These are phyloP conservation scores for Tolypocladium guangdongense DNA, from an alignment of 2,329 filamentous ascomycete species.

Conservation along the genomic window DNA sequence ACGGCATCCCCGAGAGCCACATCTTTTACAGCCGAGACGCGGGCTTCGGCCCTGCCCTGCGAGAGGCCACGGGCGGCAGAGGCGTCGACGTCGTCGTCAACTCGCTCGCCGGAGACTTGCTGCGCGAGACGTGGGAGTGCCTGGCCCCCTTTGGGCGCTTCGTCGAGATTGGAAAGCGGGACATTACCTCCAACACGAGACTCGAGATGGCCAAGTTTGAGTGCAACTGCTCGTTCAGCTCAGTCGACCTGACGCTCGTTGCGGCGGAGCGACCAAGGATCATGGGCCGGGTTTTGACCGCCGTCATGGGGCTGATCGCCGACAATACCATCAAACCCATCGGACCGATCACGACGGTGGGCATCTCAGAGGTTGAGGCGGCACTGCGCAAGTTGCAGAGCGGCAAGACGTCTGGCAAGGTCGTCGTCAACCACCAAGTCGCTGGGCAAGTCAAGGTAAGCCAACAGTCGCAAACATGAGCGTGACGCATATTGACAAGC, in stretches of 20 bases:
- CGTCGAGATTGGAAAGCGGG: constrained; percentile 30
- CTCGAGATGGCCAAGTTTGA: constrained; percentile 40
- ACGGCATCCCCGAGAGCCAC: constrained; percentile 22
- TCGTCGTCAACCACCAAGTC: constrained; percentile 30
- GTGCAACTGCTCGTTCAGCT: constrained; percentile 33
- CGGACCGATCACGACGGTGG: constrained; percentile 21
- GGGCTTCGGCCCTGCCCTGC: constrained; percentile 10
- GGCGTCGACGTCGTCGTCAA: constrained; percentile 63
- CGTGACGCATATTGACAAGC: background rate
- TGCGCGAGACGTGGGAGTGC: constrained; percentile 31
- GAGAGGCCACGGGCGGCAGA: constrained; percentile 22
- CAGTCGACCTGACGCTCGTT: constrained; percentile 33
- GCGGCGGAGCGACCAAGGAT: constrained; percentile 29
- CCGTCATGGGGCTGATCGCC: constrained; percentile 24
- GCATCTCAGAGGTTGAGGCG: constrained; percentile 26
- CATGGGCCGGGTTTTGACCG: constrained; percentile 24
- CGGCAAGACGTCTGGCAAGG: constrained; percentile 27
- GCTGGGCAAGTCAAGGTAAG: constrained; percentile 28
- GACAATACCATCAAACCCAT: constrained; percentile 23
- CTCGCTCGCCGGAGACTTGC: constrained; percentile 29
- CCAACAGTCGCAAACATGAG: background rate
- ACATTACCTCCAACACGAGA: constrained; percentile 26
- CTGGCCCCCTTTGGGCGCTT: constrained; percentile 34
- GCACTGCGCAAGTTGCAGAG: constrained; percentile 25
- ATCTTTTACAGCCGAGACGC: constrained; percentile 16